Evolutionary conservation across 805 yeast genomes (phyloP), one percentile per base, ranked within the genome.

Genomic region (Diddensiella transvaalensis): DNA sequence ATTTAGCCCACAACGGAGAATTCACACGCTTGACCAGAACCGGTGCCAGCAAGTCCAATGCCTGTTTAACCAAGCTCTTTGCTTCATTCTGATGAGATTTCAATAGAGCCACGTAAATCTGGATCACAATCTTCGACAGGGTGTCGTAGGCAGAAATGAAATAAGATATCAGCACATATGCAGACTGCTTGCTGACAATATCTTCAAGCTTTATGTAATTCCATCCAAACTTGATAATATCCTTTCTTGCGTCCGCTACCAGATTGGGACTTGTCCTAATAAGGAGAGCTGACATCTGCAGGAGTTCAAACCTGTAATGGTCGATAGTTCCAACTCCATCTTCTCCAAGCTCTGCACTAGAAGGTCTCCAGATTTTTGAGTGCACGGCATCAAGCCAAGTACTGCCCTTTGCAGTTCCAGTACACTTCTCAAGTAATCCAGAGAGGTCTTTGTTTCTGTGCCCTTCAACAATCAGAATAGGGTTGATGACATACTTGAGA

Each of bases 201-300:
- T 93, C 99, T 53, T 90, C 97, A 26, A 90, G 70, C 57, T 87
- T 87, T 60, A 93, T 83, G 59, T 83, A 86, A 56, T 87, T 86
- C 99, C 99, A 93, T 57, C 89, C 85, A 68, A 89, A 93, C 64
- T 87, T 88, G 64, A 93, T 87, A 38, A 93, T 80, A 57, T 89
- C 96, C 61, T 88, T 91, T 38, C 86, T 74, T 55, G 78, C 74
- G 13, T 79, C 84, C 4, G 76, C 69, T 22, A 87, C 74, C 8
- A 73, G 66, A 0, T 69, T 64, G 0, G 95, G 81, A 1, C 86
- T 82, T 66, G 80, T 78, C 60, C 82, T 82, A 22, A 89, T 78
- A 39, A 93, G 68, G 39, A 85, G 67, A 0, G 96, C 82, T 0
- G 98, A 85, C 61, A 89, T 65, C 56, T 90, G 96, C 19, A 93